Percentiles rank a stretch among this genome's conserved stretches.
Evolutionary conservation across 495 filamentous ascomycete genomes (phyloP).

Genomic region (Xylaria palmicola): DNA sequence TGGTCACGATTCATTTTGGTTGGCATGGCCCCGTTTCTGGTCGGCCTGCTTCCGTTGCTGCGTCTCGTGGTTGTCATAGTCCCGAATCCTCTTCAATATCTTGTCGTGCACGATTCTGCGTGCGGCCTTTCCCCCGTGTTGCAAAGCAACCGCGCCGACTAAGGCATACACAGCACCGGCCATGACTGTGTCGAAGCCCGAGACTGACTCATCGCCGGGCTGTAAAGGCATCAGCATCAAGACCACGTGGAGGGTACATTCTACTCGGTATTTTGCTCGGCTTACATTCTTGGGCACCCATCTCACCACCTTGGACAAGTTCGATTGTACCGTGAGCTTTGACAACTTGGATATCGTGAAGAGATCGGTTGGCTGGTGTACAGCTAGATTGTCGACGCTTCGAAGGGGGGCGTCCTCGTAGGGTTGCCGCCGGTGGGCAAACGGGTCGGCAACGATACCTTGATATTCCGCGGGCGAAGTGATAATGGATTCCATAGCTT

Average conservation of each 20-base stretch:
- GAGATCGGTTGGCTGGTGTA: constrained; percentile 52
- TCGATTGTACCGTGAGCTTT: constrained; percentile 64
- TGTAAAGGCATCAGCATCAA: constrained; percentile 37
- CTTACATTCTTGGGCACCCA: constrained; percentile 85
- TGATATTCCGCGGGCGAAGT: constrained; percentile 33
- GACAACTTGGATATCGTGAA: constrained; percentile 61
- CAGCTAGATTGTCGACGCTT: constrained; percentile 66
- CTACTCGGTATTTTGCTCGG: not conserved
- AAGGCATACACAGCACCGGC: constrained; percentile 80
- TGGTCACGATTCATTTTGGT: not conserved
- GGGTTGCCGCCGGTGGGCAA: constrained; percentile 54
- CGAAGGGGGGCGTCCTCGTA: constrained; percentile 73
- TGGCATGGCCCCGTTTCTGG: too few species aligned
- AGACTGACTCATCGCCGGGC: constrained; percentile 67
- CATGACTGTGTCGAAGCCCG: constrained; percentile 70
- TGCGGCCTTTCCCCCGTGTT: constrained; percentile 78
- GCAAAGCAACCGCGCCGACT: constrained; percentile 80
- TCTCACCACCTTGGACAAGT: constrained; percentile 69
- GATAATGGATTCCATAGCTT: constrained; percentile 71
- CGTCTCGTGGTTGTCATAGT: constrained; percentile 18
- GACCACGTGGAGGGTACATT: not conserved
- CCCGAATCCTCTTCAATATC: constrained; percentile 56
- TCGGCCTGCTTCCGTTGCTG: too few species aligned
- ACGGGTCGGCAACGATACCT: constrained; percentile 37
- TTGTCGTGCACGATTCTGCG: constrained; percentile 71